Conservation (phyloP, 2,329 filamentous ascomycete genomes). For the Parascedosporium putredinis region DNA sequence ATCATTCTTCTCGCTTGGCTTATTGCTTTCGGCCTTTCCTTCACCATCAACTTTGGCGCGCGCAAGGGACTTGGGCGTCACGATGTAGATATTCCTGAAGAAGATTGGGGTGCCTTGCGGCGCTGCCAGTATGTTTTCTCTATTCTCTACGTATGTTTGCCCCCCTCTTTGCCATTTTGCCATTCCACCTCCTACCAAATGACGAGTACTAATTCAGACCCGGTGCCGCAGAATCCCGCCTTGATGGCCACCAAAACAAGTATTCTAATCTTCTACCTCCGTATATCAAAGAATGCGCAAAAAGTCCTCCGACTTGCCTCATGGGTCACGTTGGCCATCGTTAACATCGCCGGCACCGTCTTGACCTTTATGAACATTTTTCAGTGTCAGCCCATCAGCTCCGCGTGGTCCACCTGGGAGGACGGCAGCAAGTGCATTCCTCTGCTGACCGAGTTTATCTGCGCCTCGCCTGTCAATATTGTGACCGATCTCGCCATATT, state of each 20-base stretch:
- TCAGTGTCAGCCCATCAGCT: conserved; percentile 67
- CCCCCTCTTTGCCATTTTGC: background rate
- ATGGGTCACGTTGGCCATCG: conserved; percentile 65
- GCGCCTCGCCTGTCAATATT: conserved; percentile 82
- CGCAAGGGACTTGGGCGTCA: conserved; percentile 57
- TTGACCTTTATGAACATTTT: conserved; percentile 81
- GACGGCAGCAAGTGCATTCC: conserved; percentile 38
- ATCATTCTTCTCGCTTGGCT: conserved; percentile 73
- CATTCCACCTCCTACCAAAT: background rate
- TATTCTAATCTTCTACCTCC: conserved; percentile 84
- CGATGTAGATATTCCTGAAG: conserved; percentile 45
- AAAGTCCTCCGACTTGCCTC: conserved; percentile 70
- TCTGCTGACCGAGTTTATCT: conserved; percentile 52
- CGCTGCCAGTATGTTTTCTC: conserved; percentile 54
- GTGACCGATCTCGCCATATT: conserved; percentile 83
- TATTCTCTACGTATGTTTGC: conserved; percentile 44
- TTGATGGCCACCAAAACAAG: conserved; percentile 88
- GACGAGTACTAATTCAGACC: background rate
- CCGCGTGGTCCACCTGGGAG: conserved; percentile 47
- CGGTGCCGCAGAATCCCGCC: conserved; percentile 59
- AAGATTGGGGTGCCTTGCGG: conserved; percentile 42
- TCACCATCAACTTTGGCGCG: conserved; percentile 55
- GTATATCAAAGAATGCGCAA: conserved; percentile 67
- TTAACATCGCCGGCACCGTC: conserved; percentile 68
- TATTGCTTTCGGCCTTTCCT: conserved; percentile 55